Evolutionary conservation across 2,329 filamentous ascomycete species (phyloP), one percentile per base, ranked within the genome.

Genomic region (Fusarium goolgardi): DNA sequence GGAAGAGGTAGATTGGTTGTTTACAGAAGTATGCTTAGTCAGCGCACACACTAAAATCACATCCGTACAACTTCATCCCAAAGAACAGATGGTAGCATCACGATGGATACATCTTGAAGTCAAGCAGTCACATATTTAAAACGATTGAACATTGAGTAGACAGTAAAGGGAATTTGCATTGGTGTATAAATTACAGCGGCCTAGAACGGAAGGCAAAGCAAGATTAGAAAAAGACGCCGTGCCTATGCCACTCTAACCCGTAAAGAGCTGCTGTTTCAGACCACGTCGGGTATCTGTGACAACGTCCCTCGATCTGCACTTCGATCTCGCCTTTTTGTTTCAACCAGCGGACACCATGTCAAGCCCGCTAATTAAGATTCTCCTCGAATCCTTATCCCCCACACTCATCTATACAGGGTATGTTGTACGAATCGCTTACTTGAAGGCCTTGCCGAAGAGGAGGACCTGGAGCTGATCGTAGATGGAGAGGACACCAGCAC

Each of bases 401-500:
- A 62, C 72, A 60, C 67, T 71, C 65, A 74, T 83, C 79, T 83
- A 82, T 83, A 78, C 76, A 80, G 75, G 63, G 74, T 75, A 76
- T 75, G 70, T 71, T 74, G 69, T 67, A 68, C 70, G 76, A 76
- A 74, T 70, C 71, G 75, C 79, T 84, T 84, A 84, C 80, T 96
- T 97, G 94, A 94, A 99, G 88, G 94, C 93, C 94, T 99, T 98
- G 85, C 96, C 96, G 93, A 99, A 99, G 85, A 99, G 86, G 84
- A 99, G 85, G 83, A 99, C 90, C 92, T 99, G 96, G 84, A 93
- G 93, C 90, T 98, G 95, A 85, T 99, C 96, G 88, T 99, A 99
- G 93, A 99, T 97, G 84, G 96, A 99, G 83, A 99, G 90, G 82
- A 99, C 96, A 99, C 96, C 96, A 88, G 96, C 96, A 93, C 96